Percentiles rank a stretch among this genome's conserved stretches.
These are phyloP conservation scores for Phaeotremella fagi DNA, from an alignment of 768 basidiomycete species.

Conservation along the genomic window DNA sequence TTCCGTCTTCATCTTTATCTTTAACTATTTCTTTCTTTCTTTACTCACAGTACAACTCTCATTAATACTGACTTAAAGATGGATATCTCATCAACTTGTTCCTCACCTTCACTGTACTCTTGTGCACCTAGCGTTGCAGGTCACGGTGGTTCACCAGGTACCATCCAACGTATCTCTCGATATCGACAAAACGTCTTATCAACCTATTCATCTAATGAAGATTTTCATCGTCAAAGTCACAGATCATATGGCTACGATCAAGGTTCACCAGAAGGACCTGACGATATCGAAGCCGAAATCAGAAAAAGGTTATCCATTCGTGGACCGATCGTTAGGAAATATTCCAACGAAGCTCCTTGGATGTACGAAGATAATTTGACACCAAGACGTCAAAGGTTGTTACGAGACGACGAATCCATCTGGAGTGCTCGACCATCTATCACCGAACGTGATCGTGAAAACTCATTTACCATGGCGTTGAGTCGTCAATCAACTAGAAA, in stretches of 20 bases:
- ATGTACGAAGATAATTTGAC: not conserved
- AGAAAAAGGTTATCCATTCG: conserved; percentile 15
- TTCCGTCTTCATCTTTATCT: too few relatives aligned
- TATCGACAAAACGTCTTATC: not conserved
- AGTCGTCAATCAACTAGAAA: not conserved
- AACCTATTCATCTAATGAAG: too few relatives aligned
- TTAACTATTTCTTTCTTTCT: too few relatives aligned
- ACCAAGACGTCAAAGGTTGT: not conserved
- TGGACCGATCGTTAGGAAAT: conserved; percentile 16
- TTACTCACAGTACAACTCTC: too few relatives aligned
- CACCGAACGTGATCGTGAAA: not conserved
- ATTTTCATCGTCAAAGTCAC: too few relatives aligned
- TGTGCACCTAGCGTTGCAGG: conserved; percentile 1
- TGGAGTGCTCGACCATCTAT: not conserved
- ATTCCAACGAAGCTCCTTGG: conserved; percentile 8
- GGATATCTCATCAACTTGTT: conserved; percentile 10
- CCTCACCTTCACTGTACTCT: conserved; percentile 28
- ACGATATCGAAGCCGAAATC: conserved; percentile 7
- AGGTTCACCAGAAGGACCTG: not conserved
- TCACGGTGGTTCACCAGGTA: not conserved
- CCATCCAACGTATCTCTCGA: conserved; percentile 3
- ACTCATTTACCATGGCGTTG: not conserved
- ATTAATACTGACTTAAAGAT: too few relatives aligned
- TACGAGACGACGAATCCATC: not conserved
- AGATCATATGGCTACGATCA: too few relatives aligned